Evolutionary conservation across 23 red algal species (phyloP).

Genomic region (Chondrus crispus): DNA sequence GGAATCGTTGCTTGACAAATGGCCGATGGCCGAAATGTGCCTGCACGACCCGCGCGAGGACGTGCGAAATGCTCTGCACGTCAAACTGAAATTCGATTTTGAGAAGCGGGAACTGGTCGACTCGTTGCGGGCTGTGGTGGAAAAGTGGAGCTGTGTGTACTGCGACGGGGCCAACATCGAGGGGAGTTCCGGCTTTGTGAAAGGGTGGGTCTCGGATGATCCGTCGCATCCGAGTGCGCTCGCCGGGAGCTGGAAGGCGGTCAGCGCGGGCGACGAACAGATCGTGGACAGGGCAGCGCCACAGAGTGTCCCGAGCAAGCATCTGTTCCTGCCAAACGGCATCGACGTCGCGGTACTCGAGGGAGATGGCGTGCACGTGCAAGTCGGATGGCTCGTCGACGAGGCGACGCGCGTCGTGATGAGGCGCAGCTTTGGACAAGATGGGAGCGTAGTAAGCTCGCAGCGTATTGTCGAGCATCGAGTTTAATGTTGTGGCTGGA

Average conservation of each 20-base stretch:
- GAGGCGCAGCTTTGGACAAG: conserved; percentile 17
- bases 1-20: background rate
- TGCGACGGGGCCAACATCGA: conserved; percentile 67
- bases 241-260: conserved; percentile 13
- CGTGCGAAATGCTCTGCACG: background rate
- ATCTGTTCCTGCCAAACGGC: conserved; percentile 44
- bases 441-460: conserved; percentile 17
- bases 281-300: background rate
- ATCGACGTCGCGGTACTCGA: conserved; percentile 31
- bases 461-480: conserved; percentile 32
- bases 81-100: conserved; percentile 34
- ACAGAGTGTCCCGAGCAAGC: background rate
- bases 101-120: conserved; percentile 5
- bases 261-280: background rate
- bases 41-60: conserved; percentile 22
- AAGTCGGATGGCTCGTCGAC: conserved; percentile 49
- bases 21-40: conserved; percentile 12
- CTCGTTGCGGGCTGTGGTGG: background rate
- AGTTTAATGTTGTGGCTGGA: too few relatives aligned
- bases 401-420: conserved; percentile 18
- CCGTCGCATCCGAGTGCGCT: background rate
- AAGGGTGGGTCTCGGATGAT: conserved; percentile 37
- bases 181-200: conserved; percentile 49
- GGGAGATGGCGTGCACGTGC: background rate
- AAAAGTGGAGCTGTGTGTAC: conserved; percentile 49